Evolutionary conservation across 179 eudicot genomes (phyloP).

Genomic region (Sideroxylon spinosum): DNA sequence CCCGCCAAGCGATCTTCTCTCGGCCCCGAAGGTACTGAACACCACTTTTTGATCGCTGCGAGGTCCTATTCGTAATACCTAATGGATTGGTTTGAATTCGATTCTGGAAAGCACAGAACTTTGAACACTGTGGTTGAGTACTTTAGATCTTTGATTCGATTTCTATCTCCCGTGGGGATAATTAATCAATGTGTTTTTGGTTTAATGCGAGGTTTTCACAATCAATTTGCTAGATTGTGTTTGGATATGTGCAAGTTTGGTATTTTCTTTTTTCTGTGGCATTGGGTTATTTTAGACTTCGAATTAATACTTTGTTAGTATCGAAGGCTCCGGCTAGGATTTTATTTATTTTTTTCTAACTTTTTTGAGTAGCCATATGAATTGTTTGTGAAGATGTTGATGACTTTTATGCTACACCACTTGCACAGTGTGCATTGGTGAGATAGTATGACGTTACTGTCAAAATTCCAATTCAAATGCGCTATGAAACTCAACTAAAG

Average conservation of each 20-base stretch:
- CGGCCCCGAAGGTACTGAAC: constrained; percentile 61
- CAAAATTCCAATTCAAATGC: background rate
- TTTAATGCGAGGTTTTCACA: background rate
- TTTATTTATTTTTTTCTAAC: background rate
- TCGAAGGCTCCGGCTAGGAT: background rate
- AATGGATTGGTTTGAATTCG: background rate
- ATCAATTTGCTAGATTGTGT: background rate
- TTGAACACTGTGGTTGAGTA: constrained; percentile 11
- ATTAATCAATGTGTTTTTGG: background rate
- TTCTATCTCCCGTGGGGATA: background rate
- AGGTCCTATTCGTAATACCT: background rate
- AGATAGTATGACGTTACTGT: background rate
- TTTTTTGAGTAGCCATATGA: background rate
- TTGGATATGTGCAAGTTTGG: background rate
- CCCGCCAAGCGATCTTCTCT: constrained; percentile 67
- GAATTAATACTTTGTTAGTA: background rate
- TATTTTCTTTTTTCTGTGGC: background rate
- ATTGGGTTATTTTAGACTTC: background rate
- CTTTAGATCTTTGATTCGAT: background rate
- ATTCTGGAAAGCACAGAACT: background rate
- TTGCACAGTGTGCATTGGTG: background rate
- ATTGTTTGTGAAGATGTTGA: background rate
- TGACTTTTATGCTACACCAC: background rate
- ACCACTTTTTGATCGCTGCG: background rate
- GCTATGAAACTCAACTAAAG: background rate